Conservation (phyloP, 495 filamentous ascomycete species). For the Mycothermus thermophilus region DNA sequence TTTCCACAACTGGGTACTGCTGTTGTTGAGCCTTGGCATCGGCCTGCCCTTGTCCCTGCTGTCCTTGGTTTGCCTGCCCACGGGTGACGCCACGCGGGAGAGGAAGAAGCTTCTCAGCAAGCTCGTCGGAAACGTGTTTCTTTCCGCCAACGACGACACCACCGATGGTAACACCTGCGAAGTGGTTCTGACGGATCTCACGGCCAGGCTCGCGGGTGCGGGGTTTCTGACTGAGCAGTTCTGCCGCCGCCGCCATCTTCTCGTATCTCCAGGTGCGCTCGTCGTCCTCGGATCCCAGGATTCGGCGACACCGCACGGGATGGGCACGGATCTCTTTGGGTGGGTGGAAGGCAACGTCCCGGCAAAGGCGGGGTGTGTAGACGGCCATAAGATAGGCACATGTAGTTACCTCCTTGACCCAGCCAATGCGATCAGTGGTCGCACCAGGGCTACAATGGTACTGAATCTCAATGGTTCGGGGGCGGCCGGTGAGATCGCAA, state of each 20-base stretch:
- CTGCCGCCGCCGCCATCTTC: conserved; percentile 38
- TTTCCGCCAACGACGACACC: conserved; percentile 42
- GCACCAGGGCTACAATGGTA: conserved; percentile 81
- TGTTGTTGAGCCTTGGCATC: conserved; percentile 1
- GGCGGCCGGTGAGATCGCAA: conserved; percentile 81
- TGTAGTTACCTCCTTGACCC: conserved; percentile 89
- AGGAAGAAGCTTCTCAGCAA: conserved; percentile 15
- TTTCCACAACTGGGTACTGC: conserved; percentile 13
- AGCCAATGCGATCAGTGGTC: conserved; percentile 67
- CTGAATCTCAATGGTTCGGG: conserved; percentile 73
- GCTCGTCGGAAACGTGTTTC: conserved; percentile 31
- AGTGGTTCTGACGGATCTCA: conserved; percentile 14
- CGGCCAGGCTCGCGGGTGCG: conserved; percentile 1
- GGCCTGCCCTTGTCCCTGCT: too few species aligned
- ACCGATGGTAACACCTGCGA: conserved; percentile 27
- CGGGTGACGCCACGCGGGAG: conserved; percentile 24
- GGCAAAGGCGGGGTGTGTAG: conserved; percentile 83
- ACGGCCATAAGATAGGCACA: conserved; percentile 93
- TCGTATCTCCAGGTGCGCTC: conserved; percentile 40
- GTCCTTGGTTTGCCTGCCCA: too few species aligned
- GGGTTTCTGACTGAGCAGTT: conserved; percentile 34
- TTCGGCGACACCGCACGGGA: conserved; percentile 60
- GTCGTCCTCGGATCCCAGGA: conserved; percentile 45
- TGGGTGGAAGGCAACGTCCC: conserved; percentile 82
- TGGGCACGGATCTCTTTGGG: conserved; percentile 69